These are phyloP conservation scores for Gilbertella persicaria DNA, from an alignment of 371 early-diverging fungal species.

Conservation along the genomic window DNA sequence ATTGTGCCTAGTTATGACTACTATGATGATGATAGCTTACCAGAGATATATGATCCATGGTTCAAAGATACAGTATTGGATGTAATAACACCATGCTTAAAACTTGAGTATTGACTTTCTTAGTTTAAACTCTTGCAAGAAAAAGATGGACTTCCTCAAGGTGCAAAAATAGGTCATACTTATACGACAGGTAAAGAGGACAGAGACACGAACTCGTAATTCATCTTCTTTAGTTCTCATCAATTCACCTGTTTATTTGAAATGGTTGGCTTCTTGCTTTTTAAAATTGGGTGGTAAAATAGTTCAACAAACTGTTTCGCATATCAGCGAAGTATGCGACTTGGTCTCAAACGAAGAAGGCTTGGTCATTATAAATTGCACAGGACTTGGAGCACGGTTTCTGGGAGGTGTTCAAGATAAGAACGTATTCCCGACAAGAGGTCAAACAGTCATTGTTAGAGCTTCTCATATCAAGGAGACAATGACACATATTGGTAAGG, in stretches of 20 bases:
- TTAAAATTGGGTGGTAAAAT: constrained; percentile 54
- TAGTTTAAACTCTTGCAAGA: constrained; percentile 24
- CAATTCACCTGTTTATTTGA: constrained; percentile 64
- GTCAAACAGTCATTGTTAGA: constrained; percentile 70
- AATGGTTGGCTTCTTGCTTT: constrained; percentile 62
- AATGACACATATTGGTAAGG: constrained; percentile 42
- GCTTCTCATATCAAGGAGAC: constrained; percentile 64
- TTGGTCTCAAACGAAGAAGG: constrained; percentile 12
- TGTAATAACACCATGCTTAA: constrained; percentile 32
- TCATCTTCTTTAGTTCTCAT: constrained; percentile 43
- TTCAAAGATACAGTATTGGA: constrained; percentile 50
- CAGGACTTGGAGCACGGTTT: constrained; percentile 64
- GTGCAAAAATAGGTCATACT: constrained; percentile 49
- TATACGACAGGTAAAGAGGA: constrained; percentile 52
- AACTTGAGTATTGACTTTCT: neutral
- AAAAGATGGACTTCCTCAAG: constrained; percentile 40
- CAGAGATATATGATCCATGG: constrained; percentile 53
- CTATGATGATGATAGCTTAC: constrained; percentile 37
- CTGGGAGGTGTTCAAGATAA: constrained; percentile 75
- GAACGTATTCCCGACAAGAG: constrained; percentile 67
- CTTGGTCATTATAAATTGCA: constrained; percentile 74
- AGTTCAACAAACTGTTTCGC: constrained; percentile 36
- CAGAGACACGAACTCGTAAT: neutral
- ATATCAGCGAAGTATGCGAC: constrained; percentile 52
- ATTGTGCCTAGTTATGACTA: constrained; percentile 42